Evolutionary conservation across 2,329 filamentous ascomycete species (phyloP), one percentile per base, ranked within the genome.

Genomic region (Purpureocillium takamizusanense): DNA sequence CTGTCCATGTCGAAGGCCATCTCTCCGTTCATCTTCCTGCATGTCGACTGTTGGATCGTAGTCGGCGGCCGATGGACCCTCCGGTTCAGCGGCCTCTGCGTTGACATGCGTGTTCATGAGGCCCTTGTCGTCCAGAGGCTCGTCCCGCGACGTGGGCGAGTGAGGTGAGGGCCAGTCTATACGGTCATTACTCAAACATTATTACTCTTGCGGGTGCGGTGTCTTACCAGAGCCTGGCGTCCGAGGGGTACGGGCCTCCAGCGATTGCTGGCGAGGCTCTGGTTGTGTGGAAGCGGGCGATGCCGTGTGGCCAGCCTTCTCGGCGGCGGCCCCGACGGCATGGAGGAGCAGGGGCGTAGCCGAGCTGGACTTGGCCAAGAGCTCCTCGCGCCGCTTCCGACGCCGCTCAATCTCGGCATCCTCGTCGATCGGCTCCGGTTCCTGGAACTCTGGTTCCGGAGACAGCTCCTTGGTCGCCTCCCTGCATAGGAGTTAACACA

Each of bases 21-120:
- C 78, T 40, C 82, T 78, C 42, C 78, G 71, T 51, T 79, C 78
- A 49, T 95, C 88, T 58, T 94, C 86, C 56, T 83, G 72, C 84
- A 90, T 92, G 55, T 95, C 89, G 48, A 81, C 70, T 2, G 81
- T 92, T 1, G 89, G 89, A 54, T 95, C 86, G 56, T 95, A 95
- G 59, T 95, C 86, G 42, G 87, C 88, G 33, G 89, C 89, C n/a
- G 88, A 95, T 6, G 86, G 84, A 7, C 83, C 86, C 51, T 92
- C 83, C 46, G 77, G 74, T 2, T 69, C 66, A 10, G 54, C 47
- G 13, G 45, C 44, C 35, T 65, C 62, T 31, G 50, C 51, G 45
- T 66, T 61, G 28, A 63, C 67, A 49, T 77, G 71, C 5, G 56
- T 66, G 53, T 86, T 84, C 59, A 78, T 76, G 46, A 86, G 69